These are phyloP conservation scores for Trypanosoma cruzi DNA, from an alignment of 208 protist species.

Conservation along the genomic window DNA sequence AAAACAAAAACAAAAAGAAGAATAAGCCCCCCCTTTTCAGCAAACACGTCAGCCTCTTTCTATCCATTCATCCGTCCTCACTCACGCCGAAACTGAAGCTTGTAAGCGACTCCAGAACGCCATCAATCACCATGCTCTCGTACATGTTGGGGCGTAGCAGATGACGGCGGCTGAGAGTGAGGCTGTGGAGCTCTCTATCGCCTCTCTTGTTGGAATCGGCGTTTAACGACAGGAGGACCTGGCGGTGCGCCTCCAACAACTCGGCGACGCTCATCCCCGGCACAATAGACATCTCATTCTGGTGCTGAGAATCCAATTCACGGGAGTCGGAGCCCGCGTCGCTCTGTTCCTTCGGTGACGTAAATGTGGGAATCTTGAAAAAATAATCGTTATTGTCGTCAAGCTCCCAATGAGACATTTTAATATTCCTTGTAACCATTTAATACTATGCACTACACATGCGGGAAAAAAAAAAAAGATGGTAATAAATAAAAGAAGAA, in stretches of 20 bases:
- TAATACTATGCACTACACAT: not conserved
- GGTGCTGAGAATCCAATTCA: conserved; percentile 39
- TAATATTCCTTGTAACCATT: not conserved
- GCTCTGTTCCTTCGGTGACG: conserved; percentile 6
- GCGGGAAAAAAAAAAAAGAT: not conserved
- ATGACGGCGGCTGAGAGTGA: conserved; percentile 80
- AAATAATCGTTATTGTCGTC: conserved; percentile 26
- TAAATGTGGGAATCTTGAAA: conserved; percentile 54
- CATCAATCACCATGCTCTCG: conserved; percentile 2
- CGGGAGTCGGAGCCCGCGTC: conserved; percentile 41
- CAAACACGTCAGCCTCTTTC: not conserved
- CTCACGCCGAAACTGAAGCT: conserved; percentile 18
- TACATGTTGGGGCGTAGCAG: conserved; percentile 37
- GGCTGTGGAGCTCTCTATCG: conserved; percentile 50
- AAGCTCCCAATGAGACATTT: conserved; percentile 18
- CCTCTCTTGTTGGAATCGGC: too few species aligned
- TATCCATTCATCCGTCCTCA: not conserved
- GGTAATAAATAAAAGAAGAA: not conserved
- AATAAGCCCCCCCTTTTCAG: not conserved
- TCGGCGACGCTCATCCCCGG: conserved; percentile 65
- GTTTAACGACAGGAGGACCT: conserved; percentile 38
- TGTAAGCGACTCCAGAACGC: not conserved
- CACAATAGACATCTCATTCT: conserved; percentile 41
- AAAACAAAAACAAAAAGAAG: conserved; percentile 23
- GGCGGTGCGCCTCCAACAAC: conserved; percentile 60